These are phyloP conservation scores for Kingdonia uniflora DNA, from an alignment of 164 flowering plant species.

Conservation along the genomic window DNA sequence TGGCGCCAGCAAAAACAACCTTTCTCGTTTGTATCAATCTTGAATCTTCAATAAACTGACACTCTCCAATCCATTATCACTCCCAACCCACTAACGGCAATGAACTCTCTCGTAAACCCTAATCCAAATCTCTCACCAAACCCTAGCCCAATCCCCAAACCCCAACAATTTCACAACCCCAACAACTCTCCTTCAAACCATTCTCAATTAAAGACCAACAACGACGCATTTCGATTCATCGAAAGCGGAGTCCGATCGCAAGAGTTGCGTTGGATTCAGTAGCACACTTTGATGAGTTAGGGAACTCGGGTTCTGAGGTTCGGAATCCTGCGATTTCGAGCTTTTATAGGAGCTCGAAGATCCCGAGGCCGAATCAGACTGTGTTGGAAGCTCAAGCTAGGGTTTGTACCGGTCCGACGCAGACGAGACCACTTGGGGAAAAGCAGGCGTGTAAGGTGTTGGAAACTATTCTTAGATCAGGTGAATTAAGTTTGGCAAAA, in stretches of 20 bases:
- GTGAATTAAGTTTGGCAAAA: constrained; percentile 16
- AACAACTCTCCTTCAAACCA: not conserved
- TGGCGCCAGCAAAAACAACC: no score
- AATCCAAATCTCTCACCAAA: not conserved
- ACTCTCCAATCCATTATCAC: no score
- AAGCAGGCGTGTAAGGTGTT: constrained; percentile 84
- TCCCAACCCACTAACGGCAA: no score
- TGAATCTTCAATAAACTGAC: no score
- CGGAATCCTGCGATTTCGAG: constrained; percentile 6
- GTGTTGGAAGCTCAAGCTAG: constrained; percentile 87
- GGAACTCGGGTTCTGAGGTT: not conserved
- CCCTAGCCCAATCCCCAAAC: constrained; percentile 3
- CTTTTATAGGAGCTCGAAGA: constrained; percentile 7
- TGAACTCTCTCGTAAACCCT: not conserved
- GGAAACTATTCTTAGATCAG: constrained; percentile 81
- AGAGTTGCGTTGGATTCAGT: constrained; percentile 10
- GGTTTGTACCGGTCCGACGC: constrained; percentile 97
- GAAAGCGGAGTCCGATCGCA: not conserved
- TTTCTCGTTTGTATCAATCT: no score
- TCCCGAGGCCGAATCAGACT: constrained; percentile 58
- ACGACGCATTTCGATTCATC: not conserved
- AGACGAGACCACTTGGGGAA: constrained; percentile 68
- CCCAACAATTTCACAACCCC: not conserved
- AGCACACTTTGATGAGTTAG: constrained; percentile 4
- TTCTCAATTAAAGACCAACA: not conserved